Evolutionary conservation across 768 basidiomycete species (phyloP).

Genomic region (Dacryopinax primogenitus): DNA sequence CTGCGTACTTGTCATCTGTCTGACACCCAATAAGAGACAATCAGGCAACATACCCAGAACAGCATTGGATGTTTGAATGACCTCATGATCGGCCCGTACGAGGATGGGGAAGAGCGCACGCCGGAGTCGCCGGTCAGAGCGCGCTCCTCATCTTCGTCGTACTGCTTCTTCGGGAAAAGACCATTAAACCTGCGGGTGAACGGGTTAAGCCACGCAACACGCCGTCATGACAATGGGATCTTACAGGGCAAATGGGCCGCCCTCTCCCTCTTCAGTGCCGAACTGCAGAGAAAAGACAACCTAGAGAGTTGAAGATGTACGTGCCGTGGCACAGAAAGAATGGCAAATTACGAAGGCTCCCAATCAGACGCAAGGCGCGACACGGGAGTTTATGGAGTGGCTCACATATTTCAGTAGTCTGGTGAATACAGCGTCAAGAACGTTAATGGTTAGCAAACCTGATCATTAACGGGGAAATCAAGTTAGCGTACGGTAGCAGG

Average conservation of each 20-base stretch:
- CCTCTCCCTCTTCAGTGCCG: slow-evolving; percentile 37
- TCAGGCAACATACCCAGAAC: slow-evolving; percentile 36
- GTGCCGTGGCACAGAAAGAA: slow-evolving; percentile 41
- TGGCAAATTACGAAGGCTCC: slow-evolving; percentile 28
- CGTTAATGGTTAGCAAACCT: slow-evolving; percentile 50
- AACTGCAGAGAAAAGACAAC: slow-evolving; percentile 11
- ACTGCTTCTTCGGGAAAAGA: slow-evolving; percentile 40
- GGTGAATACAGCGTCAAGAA: not conserved
- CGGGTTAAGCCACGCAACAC: too few relatives aligned
- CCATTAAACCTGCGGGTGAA: slow-evolving; percentile 33
- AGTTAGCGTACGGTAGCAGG: slow-evolving; percentile 32
- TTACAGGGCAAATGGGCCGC: slow-evolving; percentile 48
- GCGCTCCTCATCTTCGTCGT: slow-evolving; percentile 39
- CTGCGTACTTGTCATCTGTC: slow-evolving; percentile 25
- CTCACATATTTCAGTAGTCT: not conserved
- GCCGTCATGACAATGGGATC: not conserved
- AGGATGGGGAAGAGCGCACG: slow-evolving; percentile 20
- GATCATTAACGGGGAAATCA: slow-evolving; percentile 23
- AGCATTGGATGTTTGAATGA: slow-evolving; percentile 36
- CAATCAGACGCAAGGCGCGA: not conserved
- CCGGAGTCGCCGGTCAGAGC: slow-evolving; percentile 39
- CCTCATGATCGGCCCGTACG: slow-evolving; percentile 21
- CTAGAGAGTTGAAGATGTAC: slow-evolving; percentile 33
- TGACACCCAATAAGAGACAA: too few relatives aligned
- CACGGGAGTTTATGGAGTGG: not conserved